Conservation (phyloP, 2,329 filamentous ascomycete genomes). For the Ustulina deusta region DNA sequence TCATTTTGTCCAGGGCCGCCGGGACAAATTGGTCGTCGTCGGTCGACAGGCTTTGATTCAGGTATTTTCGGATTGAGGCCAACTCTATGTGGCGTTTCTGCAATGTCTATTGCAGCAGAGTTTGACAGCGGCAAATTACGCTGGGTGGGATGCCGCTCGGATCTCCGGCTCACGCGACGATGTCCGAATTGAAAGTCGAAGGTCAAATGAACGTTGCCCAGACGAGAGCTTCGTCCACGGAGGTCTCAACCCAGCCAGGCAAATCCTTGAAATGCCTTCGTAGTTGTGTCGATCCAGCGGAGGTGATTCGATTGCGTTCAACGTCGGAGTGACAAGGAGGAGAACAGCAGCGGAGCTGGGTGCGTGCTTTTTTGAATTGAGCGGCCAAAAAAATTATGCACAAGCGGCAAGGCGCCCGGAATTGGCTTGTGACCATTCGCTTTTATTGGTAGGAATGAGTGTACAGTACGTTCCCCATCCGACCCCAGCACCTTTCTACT, state of each 20-base stretch:
- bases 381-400: constrained; percentile 38
- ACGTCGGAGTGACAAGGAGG: constrained; percentile 24
- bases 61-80: constrained; percentile 4
- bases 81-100: constrained; percentile 14
- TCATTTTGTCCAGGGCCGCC: constrained; percentile 69
- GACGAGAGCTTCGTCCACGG: neutral
- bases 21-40: constrained; percentile 2
- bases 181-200: constrained; percentile 18
- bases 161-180: constrained; percentile 42
- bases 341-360: constrained; percentile 3
- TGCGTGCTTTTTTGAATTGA: constrained; percentile 40
- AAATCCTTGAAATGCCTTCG: constrained; percentile 1
- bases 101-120: constrained; percentile 20
- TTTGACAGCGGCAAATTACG: constrained; percentile 23
- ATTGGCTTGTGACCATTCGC: constrained; percentile 29
- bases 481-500: constrained; percentile 23
- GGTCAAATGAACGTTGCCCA: constrained; percentile 27
- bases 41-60: neutral
- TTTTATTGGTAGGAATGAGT: neutral
- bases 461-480: constrained; percentile 3
- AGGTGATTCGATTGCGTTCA: constrained; percentile 25
- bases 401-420: constrained; percentile 12
- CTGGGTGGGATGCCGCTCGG: constrained; percentile 39
- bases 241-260: constrained; percentile 26
- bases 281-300: constrained; percentile 28